Base-by-base conservation (phyloP, 1,284 basidiomycete genomes). In the Tremellales sp. region DNA sequence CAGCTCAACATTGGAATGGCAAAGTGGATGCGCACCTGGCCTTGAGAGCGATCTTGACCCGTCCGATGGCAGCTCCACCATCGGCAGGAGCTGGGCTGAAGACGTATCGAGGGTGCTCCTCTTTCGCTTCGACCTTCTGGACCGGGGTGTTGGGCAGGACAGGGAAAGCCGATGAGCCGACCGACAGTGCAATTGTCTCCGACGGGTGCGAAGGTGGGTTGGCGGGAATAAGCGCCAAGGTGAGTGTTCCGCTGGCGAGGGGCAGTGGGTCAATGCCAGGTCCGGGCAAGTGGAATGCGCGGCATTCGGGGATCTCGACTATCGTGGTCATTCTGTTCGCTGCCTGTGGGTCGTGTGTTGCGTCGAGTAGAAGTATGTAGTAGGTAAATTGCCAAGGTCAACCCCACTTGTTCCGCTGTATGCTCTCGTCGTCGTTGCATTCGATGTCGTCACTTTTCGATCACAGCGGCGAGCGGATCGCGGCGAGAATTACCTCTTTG, bases 61-160 rank as follows among this genome's bases (percentile, higher is more conserved):
- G 67, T 2, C 73, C 73, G 22, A 73, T 56, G 17, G 57, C 39
- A 27, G 52, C 57, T 23, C 64, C 64, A 1, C 65, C 64, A 26
- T 62, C 65, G 2, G 65, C 61, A 8, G 65, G 58, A 2, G 61
- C 54, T n/a, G 73, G 73, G 12, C 58, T 60, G 58, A 75, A 73
- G 41, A 66, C 47, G 49, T 70, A 71, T 19, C 49, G 57, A 0
- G 73, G 50, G 48, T 73, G 72, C 48, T 72, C 64, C 26, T 60
- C 52, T 43, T 64, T 68, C 13, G 64, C 56, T 41, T 64, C 57
- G 17, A 65, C 60, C 39, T 62, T 63, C 49, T 66, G 64, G n/a
- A 75, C 52, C 2, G 70, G 68, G 1, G 62, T 54, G 46, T 59
- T 64, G 1, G 57, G 52, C 1, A 66, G 48, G 23, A 73, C 46